These are phyloP conservation scores for Stagonosporopsis rhizophila DNA, from an alignment of 2,329 filamentous ascomycete species.

Conservation along the genomic window DNA sequence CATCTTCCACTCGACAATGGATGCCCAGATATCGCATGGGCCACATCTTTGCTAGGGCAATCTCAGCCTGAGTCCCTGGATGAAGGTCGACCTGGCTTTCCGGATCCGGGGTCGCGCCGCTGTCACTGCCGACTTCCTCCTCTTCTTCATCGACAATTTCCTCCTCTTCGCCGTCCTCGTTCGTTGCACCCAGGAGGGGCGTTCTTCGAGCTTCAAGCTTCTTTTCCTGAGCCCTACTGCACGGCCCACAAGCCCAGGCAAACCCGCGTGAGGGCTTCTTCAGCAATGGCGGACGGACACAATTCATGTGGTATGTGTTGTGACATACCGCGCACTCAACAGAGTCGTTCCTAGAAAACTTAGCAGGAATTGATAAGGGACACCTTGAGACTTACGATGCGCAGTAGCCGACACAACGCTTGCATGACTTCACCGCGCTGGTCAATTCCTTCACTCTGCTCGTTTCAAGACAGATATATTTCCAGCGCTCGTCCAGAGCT, in stretches of 20 bases:
- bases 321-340: conserved; percentile 96
- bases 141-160: conserved; percentile 75
- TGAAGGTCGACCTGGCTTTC: conserved; percentile 65
- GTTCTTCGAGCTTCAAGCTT: conserved; percentile 90
- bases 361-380: conserved; percentile 18
- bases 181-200: conserved; percentile 67
- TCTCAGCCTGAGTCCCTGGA: conserved; percentile 80
- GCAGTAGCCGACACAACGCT: conserved; percentile 88
- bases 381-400: conserved; percentile 72
- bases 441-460: conserved; percentile 94
- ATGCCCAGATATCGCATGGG: conserved; percentile 95
- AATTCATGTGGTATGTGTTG: conserved; percentile 98
- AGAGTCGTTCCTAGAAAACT: conserved; percentile 75
- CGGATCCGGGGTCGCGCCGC: conserved; percentile 57
- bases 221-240: conserved; percentile 92
- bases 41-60: conserved; percentile 93
- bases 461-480: conserved; percentile 92
- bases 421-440: conserved; percentile 94
- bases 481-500: conserved; percentile 95
- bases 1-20: conserved; percentile 94
- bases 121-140: conserved; percentile 67
- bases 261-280: conserved; percentile 98
- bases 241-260: conserved; percentile 96
- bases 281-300: conserved; percentile 85
- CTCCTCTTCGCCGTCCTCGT: conserved; percentile 69